Evolutionary conservation across 2,329 filamentous ascomycete genomes (phyloP).

Genomic region (Mycocentrospora acerina): DNA sequence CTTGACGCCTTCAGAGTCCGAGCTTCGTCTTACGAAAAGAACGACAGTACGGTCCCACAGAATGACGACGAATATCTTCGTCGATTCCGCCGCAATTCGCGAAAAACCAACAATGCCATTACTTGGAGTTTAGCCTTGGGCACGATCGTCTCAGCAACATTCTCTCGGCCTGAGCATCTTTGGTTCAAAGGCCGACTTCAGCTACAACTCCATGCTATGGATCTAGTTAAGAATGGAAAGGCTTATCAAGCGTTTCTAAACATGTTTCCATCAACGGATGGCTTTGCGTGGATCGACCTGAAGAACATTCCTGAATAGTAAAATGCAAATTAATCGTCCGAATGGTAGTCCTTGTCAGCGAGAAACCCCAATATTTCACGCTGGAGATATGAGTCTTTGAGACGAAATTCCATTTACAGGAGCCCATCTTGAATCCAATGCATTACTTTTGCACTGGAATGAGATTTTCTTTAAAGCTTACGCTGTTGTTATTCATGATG

Average conservation of each 20-base stretch:
- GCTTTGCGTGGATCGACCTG: slow-evolving; percentile 11
- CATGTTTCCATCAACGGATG: slow-evolving; percentile 15
- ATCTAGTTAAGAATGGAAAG: slow-evolving; percentile 6
- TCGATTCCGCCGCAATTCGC: slow-evolving; percentile 7
- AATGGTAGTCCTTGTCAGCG: no score
- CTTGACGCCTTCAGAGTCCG: no score
- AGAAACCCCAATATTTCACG: no score
- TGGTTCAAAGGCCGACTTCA: slow-evolving; percentile 21
- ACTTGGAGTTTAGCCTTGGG: slow-evolving; percentile 20
- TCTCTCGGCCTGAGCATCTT: slow-evolving; percentile 12
- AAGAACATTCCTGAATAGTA: neutral
- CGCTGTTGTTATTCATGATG: no score
- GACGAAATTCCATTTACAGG: no score
- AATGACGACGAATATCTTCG: slow-evolving; percentile 1
- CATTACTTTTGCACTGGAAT: no score
- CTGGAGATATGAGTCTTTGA: no score
- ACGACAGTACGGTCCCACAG: neutral
- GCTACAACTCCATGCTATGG: slow-evolving; percentile 11
- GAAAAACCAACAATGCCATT: slow-evolving; percentile 13
- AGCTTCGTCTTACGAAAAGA: neutral
- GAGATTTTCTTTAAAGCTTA: no score
- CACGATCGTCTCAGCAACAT: slow-evolving; percentile 13
- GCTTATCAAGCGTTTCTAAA: slow-evolving; percentile 7
- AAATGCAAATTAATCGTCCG: no score
- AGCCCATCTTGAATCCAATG: no score